These are phyloP conservation scores for Gentiana straminea DNA, from an alignment of 257 asterid species.

Conservation along the genomic window DNA sequence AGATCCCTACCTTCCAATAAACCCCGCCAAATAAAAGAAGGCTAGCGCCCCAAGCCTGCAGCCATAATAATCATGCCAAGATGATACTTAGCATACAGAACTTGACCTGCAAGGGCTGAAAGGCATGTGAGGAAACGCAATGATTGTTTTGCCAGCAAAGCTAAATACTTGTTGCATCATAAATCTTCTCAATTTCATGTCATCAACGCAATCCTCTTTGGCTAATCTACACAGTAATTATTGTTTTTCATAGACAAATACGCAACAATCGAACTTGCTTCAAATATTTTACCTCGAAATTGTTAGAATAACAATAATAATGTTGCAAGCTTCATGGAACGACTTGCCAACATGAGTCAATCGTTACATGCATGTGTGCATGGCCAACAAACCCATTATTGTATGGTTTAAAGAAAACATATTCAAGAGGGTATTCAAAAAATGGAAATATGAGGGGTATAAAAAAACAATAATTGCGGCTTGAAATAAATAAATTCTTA, in stretches of 20 bases:
- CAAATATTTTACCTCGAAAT: slow-evolving; percentile 5
- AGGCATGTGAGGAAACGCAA: too few relatives aligned
- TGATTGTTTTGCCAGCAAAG: too few relatives aligned
- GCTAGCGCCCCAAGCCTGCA: too few relatives aligned
- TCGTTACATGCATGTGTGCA: not conserved
- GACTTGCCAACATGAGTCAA: slow-evolving; percentile 3
- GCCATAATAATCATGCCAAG: too few relatives aligned
- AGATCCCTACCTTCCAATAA: too few relatives aligned
- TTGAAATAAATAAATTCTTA: slow-evolving; percentile 3
- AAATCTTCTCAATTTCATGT: too few relatives aligned
- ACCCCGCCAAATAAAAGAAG: too few relatives aligned
- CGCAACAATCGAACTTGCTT: slow-evolving; percentile 5
- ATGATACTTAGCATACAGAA: too few relatives aligned
- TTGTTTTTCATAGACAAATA: not conserved
- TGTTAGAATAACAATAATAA: slow-evolving; percentile 14
- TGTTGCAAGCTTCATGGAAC: slow-evolving; percentile 12
- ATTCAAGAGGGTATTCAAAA: slow-evolving; percentile 15
- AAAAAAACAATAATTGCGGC: slow-evolving; percentile 8
- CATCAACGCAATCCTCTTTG: too few relatives aligned
- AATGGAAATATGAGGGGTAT: slow-evolving; percentile 20
- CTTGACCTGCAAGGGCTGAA: too few relatives aligned
- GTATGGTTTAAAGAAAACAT: slow-evolving; percentile 9
- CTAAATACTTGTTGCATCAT: too few relatives aligned
- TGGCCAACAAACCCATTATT: slow-evolving; percentile 11
- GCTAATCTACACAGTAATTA: not conserved